Evolutionary conservation across 2,329 filamentous ascomycete species (phyloP), one percentile per base, ranked within the genome.

Genomic region (Byssoonygena ceratinophila): DNA sequence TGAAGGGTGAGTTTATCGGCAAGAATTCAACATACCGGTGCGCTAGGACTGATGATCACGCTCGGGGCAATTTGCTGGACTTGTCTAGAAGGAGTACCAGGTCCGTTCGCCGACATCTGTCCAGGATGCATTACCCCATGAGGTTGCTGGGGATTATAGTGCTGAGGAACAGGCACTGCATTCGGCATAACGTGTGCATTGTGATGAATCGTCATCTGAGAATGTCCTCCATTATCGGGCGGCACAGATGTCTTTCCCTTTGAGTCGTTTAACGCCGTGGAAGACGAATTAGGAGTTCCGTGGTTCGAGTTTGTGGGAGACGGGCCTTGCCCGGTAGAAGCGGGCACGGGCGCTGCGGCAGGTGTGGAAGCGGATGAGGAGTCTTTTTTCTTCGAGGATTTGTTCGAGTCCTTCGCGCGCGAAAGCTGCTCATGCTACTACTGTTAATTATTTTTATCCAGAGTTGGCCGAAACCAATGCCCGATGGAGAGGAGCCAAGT

Each of bases 11-110:
- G 18, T 32, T 9, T 6, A 22, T 50, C 34, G 44, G 46, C 45
- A n/a, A 53, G 54, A 46, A 49, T 16, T 54, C 57, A 59, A 74
- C 85, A 76, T 78, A 92, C 87, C 61, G 90, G 89, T 68, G 87
- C 86, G 65, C 91, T 97, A 51, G 90, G 90, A 70, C 89, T 96
- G 69, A 97, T 92, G 60, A 96, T 81, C 55, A 97, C 90, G 63
- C 87, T 94, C 20, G 91, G 91, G 41, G 87, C 84, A 54, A 88
- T 75, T 27, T 34, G 49, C 55, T 73, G 73, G 29, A 79, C 79
- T 61, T 80, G 75, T 64, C 85, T 78, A 61, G 75, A 78, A 31
- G 84, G 80, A 36, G 83, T 85, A 58, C 73, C 78, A 37, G 68
- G 66, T 60, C 79, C 76, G 68, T 77, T 78, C 58, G 73, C 69